Evolutionary conservation across 306 rosid species (phyloP).

Genomic region (Vigna hirtella): DNA sequence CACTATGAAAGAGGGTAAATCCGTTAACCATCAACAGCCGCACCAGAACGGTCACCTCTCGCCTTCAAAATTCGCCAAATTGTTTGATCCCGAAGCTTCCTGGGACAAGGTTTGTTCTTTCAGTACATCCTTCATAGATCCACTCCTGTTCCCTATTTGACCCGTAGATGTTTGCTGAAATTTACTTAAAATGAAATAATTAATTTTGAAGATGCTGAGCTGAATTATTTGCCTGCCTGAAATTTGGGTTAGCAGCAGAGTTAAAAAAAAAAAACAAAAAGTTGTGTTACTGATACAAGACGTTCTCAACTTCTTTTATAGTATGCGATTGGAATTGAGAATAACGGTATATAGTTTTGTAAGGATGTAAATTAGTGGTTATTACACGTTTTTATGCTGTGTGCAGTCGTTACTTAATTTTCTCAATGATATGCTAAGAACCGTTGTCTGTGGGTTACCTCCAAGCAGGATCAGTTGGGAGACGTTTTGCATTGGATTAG

Average conservation of each 20-base stretch:
- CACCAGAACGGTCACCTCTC: slow-evolving; percentile 94
- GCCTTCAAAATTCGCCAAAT: slow-evolving; percentile 86
- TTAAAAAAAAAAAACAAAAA: not conserved
- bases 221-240: not conserved
- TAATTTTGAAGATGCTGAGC: slow-evolving; percentile 2
- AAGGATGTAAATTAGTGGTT: not conserved
- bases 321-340: slow-evolving; percentile 8
- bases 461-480: slow-evolving; percentile 88
- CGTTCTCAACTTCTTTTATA: not conserved
- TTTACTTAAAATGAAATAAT: not conserved
- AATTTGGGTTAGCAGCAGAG: not conserved
- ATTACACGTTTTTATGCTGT: not conserved
- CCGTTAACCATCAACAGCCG: slow-evolving; percentile 60
- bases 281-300: not conserved
- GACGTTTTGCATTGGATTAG: slow-evolving; percentile 99
- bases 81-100: slow-evolving; percentile 96
- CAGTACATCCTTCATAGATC: slow-evolving; percentile 18
- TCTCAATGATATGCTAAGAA: not conserved
- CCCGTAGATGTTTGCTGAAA: not conserved
- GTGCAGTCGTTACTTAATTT: not conserved
- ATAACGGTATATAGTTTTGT: not conserved
- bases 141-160: not conserved
- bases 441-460: not conserved
- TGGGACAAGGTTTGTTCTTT: slow-evolving; percentile 88
- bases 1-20: slow-evolving; percentile 91